Conservation (phyloP, 768 basidiomycete species). For the Agrocybe pediades region DNA sequence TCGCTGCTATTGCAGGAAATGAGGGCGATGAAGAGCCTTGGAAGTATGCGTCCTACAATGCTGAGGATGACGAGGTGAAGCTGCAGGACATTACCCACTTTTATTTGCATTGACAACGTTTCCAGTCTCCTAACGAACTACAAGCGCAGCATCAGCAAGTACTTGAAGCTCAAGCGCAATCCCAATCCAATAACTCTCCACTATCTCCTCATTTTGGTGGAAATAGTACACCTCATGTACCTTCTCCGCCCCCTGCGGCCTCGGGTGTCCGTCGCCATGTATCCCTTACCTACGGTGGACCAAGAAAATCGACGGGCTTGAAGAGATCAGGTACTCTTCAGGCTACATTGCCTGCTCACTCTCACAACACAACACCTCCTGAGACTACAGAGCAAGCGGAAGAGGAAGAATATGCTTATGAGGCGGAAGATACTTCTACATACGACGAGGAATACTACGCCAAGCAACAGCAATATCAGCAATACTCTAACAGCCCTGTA, state of each 20-base stretch:
- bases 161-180: slow-evolving; percentile 45
- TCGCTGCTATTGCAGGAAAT: slow-evolving; percentile 82
- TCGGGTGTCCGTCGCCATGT: slow-evolving; percentile 79
- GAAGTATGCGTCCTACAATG: slow-evolving; percentile 64
- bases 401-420: slow-evolving; percentile 54
- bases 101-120: slow-evolving; percentile 11
- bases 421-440: slow-evolving; percentile 45
- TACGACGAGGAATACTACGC: slow-evolving; percentile 64
- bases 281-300: slow-evolving; percentile 71
- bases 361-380: slow-evolving; percentile 40
- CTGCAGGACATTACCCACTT: slow-evolving; percentile 7
- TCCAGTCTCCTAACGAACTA: slow-evolving; percentile 28
- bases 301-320: slow-evolving; percentile 54
- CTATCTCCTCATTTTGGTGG: slow-evolving; percentile 64
- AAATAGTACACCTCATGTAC: slow-evolving; percentile 44
- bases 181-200: slow-evolving; percentile 49
- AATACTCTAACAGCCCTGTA: slow-evolving; percentile 56
- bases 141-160: slow-evolving; percentile 45
- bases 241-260: slow-evolving; percentile 72
- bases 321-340: slow-evolving; percentile 80
- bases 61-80: slow-evolving; percentile 68
- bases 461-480: slow-evolving; percentile 36
- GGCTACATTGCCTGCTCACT: slow-evolving; percentile 44
- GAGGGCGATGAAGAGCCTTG: slow-evolving; percentile 90
- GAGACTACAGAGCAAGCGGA: slow-evolving; percentile 40